Evolutionary conservation across 768 basidiomycete genomes (phyloP), one percentile per base, ranked within the genome.

Genomic region (Hydnomerulius pinastri): DNA sequence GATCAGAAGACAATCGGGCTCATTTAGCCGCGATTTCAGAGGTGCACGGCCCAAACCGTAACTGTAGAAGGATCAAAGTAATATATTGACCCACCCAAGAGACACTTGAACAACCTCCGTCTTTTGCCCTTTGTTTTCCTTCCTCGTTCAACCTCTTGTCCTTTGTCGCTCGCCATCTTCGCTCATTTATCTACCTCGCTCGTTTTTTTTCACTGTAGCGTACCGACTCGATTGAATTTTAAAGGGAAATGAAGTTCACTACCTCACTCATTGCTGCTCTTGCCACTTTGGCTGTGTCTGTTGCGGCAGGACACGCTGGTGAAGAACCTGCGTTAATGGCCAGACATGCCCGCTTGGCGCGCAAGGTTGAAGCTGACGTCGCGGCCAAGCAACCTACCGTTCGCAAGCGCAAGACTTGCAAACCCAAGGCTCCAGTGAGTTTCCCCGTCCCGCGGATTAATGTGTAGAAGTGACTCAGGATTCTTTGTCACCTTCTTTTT

Each of bases 191-290:
- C n/a, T 27, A 21, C 2, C 17, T 43, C 40, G 11, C 42, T 46
- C 46, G 33, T 41, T 51, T 55, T 56, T 48, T 50, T 35, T n/a
- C 4, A 4, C 33, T 24, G 39, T 41, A 27, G 39, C 13, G 7
- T n/a, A 27, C 56, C 44, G 25, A 60, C 62, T 46, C 39, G 39
- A 38, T 48, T 42, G 46, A 17, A 32, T 28, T 25, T 28, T 9
- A 45, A 54, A n/a, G n/a, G n/a, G n/a, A n/a, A 51, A 81, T 82
- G 80, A 79, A 74, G 71, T 50, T 76, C 54, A 58, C 70, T 45
- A 61, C 72, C 55, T 62, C 76, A 30, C 52, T 75, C 57, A 61
- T 81, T 44, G 62, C 75, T 52, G 61, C 74, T 36, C 57, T 73
- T 51, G 56, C 57, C 41, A 56, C 57, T 37, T 50, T 63, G 43